Evolutionary conservation across 2,329 filamentous ascomycete species (phyloP).

Genomic region (Elsinoe perseae): DNA sequence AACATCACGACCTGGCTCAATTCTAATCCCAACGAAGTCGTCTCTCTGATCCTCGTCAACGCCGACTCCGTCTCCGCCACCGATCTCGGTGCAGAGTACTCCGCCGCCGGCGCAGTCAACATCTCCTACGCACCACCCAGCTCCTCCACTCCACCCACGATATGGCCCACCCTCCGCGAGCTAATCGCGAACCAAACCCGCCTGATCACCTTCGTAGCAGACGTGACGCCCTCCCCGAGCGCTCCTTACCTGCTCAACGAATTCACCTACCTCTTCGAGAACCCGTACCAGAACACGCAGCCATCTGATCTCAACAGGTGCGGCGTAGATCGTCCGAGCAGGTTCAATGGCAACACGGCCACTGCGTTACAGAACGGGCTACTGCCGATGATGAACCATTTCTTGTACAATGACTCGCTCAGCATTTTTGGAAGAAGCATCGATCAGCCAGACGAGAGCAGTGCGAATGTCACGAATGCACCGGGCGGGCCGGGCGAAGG

Average conservation of each 20-base stretch:
- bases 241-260: conserved; percentile 56
- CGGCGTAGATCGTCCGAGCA: conserved; percentile 56
- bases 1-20: conserved; percentile 63
- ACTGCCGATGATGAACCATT: conserved; percentile 73
- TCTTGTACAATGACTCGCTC: conserved; percentile 53
- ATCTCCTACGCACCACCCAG: conserved; percentile 53
- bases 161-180: conserved; percentile 64
- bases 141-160: conserved; percentile 34
- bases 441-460: conserved; percentile 52
- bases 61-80: conserved; percentile 51
- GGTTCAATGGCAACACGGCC: conserved; percentile 39
- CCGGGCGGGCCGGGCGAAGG: conserved; percentile 47
- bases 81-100: conserved; percentile 49
- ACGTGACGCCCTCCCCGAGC: conserved; percentile 29
- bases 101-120: conserved; percentile 51
- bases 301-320: conserved; percentile 60
- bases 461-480: conserved; percentile 59
- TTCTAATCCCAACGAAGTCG: conserved; percentile 62
- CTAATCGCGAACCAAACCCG: conserved; percentile 60
- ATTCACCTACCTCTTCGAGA: conserved; percentile 65
- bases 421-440: conserved; percentile 43
- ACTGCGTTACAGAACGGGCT: conserved; percentile 50
- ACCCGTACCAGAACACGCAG: conserved; percentile 55
- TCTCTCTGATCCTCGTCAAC: conserved; percentile 68
- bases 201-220: conserved; percentile 62